Percentiles rank a stretch among this genome's conserved stretches.
Evolutionary conservation across 163 green algal species (phyloP).

Genomic region (Scenedesmus sp.): DNA sequence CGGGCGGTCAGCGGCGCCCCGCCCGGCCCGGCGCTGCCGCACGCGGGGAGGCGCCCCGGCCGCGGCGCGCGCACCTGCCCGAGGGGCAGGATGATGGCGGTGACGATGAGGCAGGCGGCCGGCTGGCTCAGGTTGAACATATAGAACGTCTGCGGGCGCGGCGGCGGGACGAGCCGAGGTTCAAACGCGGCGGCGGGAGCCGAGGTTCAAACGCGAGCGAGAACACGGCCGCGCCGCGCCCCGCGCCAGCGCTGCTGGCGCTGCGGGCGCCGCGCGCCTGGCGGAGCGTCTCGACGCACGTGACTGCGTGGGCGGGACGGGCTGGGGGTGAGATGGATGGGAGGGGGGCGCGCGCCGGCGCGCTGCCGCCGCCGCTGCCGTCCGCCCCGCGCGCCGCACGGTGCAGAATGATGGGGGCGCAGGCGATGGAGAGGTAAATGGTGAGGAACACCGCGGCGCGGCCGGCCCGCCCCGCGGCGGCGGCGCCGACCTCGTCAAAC

Average conservation of each 20-base stretch:
- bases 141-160: slow-evolving; percentile 41
- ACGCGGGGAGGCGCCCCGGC: background rate
- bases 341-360: no score
- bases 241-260: no score
- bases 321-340: background rate
- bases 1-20: no score
- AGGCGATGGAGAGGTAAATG: slow-evolving; percentile 48
- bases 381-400: no score
- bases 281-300: slow-evolving; percentile 46
- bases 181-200: background rate
- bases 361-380: no score
- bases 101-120: slow-evolving; percentile 34
- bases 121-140: slow-evolving; percentile 15
- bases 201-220: background rate
- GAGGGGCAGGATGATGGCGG: slow-evolving; percentile 52
- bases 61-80: slow-evolving; percentile 34
- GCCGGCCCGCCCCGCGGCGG: slow-evolving; percentile 31
- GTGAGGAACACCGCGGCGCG: slow-evolving; percentile 34
- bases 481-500: slow-evolving; percentile 47
- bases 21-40: no score
- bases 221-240: no score
- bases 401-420: slow-evolving; percentile 51
- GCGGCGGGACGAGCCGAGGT: no score
- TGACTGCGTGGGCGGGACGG: no score
- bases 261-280: slow-evolving; percentile 27